Conservation (phyloP, 495 filamentous ascomycete species). For the Cenococcum geophilum region DNA sequence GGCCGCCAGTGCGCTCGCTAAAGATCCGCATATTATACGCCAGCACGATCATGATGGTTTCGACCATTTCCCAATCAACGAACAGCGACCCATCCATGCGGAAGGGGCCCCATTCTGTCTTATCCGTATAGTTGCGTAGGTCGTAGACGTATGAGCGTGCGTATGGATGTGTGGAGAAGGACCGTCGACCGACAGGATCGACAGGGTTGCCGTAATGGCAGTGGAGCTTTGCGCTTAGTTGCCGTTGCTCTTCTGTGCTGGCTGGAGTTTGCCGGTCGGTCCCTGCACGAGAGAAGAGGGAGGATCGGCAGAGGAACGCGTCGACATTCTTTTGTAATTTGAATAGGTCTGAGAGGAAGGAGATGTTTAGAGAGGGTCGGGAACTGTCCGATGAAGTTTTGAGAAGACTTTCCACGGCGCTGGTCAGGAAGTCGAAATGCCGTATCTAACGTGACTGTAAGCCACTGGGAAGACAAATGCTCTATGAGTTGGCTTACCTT, state of each 20-base stretch:
- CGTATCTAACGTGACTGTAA: constrained; percentile 13
- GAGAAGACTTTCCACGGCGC: constrained; percentile 28
- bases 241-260: constrained; percentile 36
- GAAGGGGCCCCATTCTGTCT: constrained; percentile 58
- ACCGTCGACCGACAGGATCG: constrained; percentile 32
- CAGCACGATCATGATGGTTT: constrained; percentile 57
- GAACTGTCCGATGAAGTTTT: constrained; percentile 18
- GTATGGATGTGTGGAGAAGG: constrained; percentile 44
- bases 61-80: constrained; percentile 67
- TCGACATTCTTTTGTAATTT: constrained; percentile 4
- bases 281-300: constrained; percentile 47
- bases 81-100: constrained; percentile 44
- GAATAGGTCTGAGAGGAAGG: constrained; percentile 35
- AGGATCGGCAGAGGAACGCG: constrained; percentile 39
- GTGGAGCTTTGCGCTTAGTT: constrained; percentile 58
- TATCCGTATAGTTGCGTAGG: constrained; percentile 52
- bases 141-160: constrained; percentile 60
- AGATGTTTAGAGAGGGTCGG: constrained; percentile 32
- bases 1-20: constrained; percentile 39
- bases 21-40: constrained; percentile 49
- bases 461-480: constrained; percentile 5
- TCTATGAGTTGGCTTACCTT: constrained; percentile 25
- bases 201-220: constrained; percentile 52
- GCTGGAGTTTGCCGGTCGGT: constrained; percentile 24
- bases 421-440: constrained; percentile 25